Evolutionary conservation across 495 filamentous ascomycete species (phyloP).

Genomic region (Tuber borchii): DNA sequence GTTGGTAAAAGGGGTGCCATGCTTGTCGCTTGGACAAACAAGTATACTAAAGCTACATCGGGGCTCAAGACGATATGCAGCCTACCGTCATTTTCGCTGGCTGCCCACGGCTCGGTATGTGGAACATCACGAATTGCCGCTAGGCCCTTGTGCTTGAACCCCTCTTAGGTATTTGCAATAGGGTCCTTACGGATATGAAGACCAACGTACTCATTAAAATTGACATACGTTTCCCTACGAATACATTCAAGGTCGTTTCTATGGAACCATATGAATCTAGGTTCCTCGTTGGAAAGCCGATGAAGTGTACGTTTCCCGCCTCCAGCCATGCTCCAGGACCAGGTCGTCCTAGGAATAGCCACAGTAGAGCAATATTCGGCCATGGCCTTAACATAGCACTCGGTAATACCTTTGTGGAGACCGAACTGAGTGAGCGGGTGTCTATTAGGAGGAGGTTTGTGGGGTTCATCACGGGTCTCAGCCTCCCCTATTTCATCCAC

Average conservation of each 20-base stretch:
- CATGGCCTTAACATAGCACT: neutral
- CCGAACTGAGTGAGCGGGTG: no score
- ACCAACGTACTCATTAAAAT: conserved; percentile 19
- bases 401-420: neutral
- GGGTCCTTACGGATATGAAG: neutral
- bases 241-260: conserved; percentile 2
- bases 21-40: no score
- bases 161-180: neutral
- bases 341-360: neutral
- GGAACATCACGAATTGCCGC: neutral
- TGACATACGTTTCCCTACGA: neutral
- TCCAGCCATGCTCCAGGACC: neutral
- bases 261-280: conserved; percentile 24
- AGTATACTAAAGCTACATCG: no score
- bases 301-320: neutral
- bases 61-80: no score
- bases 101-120: conserved; percentile 9
- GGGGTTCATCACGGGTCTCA: no score
- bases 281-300: conserved; percentile 15
- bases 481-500: no score
- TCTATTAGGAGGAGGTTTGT: no score
- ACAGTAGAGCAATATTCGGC: neutral
- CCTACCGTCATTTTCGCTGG: neutral
- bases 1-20: no score
- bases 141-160: neutral